Base-by-base conservation (phyloP, 768 basidiomycete species). In the Suillus bovinus region DNA sequence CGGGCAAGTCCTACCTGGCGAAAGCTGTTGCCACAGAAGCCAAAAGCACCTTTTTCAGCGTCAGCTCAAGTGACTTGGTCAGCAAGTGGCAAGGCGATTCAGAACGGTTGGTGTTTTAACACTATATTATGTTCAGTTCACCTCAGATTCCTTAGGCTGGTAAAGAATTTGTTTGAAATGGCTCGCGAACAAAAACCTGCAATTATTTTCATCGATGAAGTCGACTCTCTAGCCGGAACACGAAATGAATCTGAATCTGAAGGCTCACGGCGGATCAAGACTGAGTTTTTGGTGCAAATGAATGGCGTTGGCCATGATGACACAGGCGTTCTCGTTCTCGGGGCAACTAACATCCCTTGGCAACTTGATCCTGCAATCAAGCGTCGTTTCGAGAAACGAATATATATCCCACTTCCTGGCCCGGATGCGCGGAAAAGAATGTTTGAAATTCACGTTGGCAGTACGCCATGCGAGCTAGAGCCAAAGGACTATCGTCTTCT, bases 71-170 rank as follows among this genome's bases (percentile, higher is more conserved):
- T 73, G 97, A 99, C 71, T 81, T 99, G 60, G 97, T 99, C 60
- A 96, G 94, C 76, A 99, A 99, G 75, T 99, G 97, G 97, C 97
- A 99, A 79, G 97, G 97, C 62, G 97, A 99, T 76, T 96, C 94
- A 5, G 96, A 99, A 78, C 81, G 96, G 95, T 92, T 64, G 72
- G 86, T 75, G 49, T 54, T 50, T n/a, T 13, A 11, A 44, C 22
- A 10, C 60, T 59, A 22, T 1, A n/a, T 13, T 36, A 7, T 22
- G 29, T 56, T 58, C 22, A 39, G 39, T 38, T 41, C 27, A 5
- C 36, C 55, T 56, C 17, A 52, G 58, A 62, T 31, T 52, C 49
- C 47, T 29, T 62, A 96, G 95, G 72, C 82, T 98, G 56, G 97
- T 99, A 54, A 95, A 94, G 75, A 94, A 98, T 71, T 82, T 99